phyloP scores from a whole-genome alignment of 257 asterid genomes.

The Solanum corneliomulleri region DNA sequence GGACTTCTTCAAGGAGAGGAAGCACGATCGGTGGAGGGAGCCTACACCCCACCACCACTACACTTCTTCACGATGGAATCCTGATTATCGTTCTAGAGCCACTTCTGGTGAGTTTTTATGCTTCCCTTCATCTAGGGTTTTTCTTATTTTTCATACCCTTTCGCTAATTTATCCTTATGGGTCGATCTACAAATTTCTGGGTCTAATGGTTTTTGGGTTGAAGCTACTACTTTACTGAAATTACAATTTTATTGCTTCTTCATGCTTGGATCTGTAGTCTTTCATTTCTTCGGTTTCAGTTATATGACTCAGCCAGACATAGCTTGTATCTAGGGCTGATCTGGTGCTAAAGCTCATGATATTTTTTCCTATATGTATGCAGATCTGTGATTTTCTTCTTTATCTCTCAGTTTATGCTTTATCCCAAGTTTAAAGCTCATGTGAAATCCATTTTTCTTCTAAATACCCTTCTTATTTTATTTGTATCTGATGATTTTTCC shows the following conservation, averaged over 20 bases:
- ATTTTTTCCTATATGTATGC: not conserved
- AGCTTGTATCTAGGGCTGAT: conserved; percentile 23
- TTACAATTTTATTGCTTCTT: not conserved
- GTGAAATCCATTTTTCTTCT: not conserved
- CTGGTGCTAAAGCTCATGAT: conserved; percentile 21
- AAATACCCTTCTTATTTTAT: not conserved
- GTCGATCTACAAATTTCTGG: not conserved
- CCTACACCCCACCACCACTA: conserved; percentile 35
- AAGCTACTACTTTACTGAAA: not conserved
- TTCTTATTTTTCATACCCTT: too few species aligned
- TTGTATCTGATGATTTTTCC: not conserved
- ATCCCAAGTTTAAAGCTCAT: not conserved
- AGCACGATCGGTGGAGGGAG: conserved; percentile 88
- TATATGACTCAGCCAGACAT: not conserved
- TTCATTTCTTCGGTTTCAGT: not conserved
- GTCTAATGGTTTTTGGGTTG: not conserved
- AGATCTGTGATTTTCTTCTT: conserved; percentile 20
- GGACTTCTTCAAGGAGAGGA: conserved; percentile 61
- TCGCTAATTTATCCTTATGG: too few species aligned
- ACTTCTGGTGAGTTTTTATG: conserved; percentile 48
- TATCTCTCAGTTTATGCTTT: not conserved
- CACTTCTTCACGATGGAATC: conserved; percentile 42
- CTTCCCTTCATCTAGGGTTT: not conserved
- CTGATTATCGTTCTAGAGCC: conserved; percentile 50
- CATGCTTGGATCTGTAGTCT: not conserved